Percentiles rank a stretch among this genome's conserved stretches.
These are phyloP conservation scores for Phytophthora melonis DNA, from an alignment of 352 stramenopile genomes.

Conservation along the genomic window DNA sequence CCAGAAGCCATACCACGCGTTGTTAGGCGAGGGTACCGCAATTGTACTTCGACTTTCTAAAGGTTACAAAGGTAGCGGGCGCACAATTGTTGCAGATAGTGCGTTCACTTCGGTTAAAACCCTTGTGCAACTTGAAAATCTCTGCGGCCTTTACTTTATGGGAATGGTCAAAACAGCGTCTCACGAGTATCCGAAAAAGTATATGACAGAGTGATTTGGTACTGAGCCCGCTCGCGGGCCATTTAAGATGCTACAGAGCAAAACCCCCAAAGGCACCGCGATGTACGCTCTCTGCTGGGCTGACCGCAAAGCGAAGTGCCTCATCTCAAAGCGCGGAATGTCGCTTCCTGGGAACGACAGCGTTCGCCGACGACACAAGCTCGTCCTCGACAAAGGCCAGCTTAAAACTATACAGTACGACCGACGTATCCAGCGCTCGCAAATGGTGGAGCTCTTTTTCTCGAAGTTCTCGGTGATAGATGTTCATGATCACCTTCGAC, in stretches of 20 bases:
- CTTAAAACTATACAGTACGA: slow-evolving; percentile 1
- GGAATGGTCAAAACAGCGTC: not conserved
- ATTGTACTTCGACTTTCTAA: slow-evolving; percentile 5
- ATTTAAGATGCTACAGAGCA: slow-evolving; percentile 9
- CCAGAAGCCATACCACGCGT: not conserved
- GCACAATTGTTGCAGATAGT: slow-evolving; percentile 11
- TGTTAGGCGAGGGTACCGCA: slow-evolving; percentile 4
- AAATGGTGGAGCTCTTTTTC: slow-evolving; percentile 17
- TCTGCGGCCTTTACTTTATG: slow-evolving; percentile 7
- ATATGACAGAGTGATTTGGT: not conserved
- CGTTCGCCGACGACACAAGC: not conserved
- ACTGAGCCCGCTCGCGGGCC: not conserved
- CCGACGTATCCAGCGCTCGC: slow-evolving; percentile 3
- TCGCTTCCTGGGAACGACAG: slow-evolving; percentile 4
- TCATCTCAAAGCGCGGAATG: slow-evolving; percentile 13
- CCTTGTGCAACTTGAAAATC: not conserved
- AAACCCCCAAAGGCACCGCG: not conserved
- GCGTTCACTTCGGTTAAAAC: slow-evolving; percentile 8
- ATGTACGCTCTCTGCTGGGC: slow-evolving; percentile 11
- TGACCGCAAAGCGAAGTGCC: slow-evolving; percentile 4
- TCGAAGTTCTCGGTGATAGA: slow-evolving; percentile 5
- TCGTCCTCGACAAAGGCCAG: slow-evolving; percentile 1
- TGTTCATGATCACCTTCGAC: slow-evolving; percentile 13
- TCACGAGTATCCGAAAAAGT: not conserved
- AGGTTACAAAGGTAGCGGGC: slow-evolving; percentile 1